Evolutionary conservation across 768 basidiomycete genomes (phyloP).

Genomic region (Sistotremastrum suecicum): DNA sequence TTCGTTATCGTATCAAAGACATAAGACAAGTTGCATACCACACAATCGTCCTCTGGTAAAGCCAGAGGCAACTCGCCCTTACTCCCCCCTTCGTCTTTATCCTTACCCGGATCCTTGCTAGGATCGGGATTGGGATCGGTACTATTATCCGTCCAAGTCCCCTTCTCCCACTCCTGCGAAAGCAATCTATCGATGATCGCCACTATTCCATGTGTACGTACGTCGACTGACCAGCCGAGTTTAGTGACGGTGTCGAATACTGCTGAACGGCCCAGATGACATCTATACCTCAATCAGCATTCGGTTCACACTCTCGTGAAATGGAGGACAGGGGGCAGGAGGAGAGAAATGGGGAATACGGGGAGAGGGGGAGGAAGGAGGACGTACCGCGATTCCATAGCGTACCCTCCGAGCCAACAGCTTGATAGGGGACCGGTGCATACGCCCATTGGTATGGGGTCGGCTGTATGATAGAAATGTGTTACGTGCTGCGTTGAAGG

Average conservation of each 20-base stretch:
- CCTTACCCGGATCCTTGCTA: neutral
- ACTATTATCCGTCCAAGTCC: neutral
- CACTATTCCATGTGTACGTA: slow-evolving; percentile 70
- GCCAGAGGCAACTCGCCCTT: slow-evolving; percentile 51
- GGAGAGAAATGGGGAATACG: neutral
- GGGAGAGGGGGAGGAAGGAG: neutral
- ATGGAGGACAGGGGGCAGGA: neutral
- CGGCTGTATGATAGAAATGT: slow-evolving; percentile 88
- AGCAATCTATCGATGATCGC: slow-evolving; percentile 66
- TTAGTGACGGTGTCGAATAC: slow-evolving; percentile 87
- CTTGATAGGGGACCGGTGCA: slow-evolving; percentile 71
- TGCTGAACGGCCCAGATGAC: slow-evolving; percentile 77
- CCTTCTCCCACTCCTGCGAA: slow-evolving; percentile 43
- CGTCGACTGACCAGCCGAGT: slow-evolving; percentile 70
- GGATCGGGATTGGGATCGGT: neutral
- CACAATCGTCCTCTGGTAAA: slow-evolving; percentile 45
- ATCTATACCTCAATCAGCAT: slow-evolving; percentile 28
- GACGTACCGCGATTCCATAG: slow-evolving; percentile 59
- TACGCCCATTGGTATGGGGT: slow-evolving; percentile 85
- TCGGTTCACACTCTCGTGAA: slow-evolving; percentile 17
- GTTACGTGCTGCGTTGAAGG: slow-evolving; percentile 69
- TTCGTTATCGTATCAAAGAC: neutral
- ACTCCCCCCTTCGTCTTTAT: slow-evolving; percentile 34
- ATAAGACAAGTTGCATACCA: slow-evolving; percentile 31
- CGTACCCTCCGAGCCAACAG: slow-evolving; percentile 82